Conservation (phyloP, 2,329 filamentous ascomycete species). For the Sporothrix humicola region DNA sequence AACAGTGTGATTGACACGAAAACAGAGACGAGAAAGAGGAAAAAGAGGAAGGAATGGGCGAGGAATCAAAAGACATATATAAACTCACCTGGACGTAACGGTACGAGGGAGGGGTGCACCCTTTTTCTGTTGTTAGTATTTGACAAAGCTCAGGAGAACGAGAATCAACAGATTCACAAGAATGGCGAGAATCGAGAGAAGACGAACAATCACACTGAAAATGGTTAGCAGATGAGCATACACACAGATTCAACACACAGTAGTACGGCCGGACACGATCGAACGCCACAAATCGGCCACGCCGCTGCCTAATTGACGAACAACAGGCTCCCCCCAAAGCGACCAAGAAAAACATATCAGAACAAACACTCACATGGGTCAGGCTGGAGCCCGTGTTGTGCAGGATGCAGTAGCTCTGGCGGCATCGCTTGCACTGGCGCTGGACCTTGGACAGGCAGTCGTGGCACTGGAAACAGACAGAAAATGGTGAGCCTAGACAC, state of each 20-base stretch:
- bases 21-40: not conserved
- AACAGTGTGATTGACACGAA: not conserved
- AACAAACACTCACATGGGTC: constrained; percentile 55
- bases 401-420: constrained; percentile 79
- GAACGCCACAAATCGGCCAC: not conserved
- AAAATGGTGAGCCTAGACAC: not conserved
- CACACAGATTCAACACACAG: not conserved
- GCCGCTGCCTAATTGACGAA: not conserved
- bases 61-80: not conserved
- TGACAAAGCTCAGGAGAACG: not conserved
- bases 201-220: constrained; percentile 38
- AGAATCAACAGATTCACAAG: not conserved
- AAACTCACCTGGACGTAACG: constrained; percentile 32
- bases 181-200: not conserved
- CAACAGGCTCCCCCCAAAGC: not conserved
- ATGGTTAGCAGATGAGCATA: constrained; percentile 18
- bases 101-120: constrained; percentile 34
- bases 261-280: not conserved
- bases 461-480: constrained; percentile 64
- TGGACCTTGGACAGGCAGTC: constrained; percentile 76
- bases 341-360: too few relatives aligned
- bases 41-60: not conserved
- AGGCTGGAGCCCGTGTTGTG: constrained; percentile 82
- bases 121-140: constrained; percentile 27
- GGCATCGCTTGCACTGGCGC: constrained; percentile 72